Conservation (phyloP, 2,329 filamentous ascomycete species). For the Teratosphaeria epicoccoides region DNA sequence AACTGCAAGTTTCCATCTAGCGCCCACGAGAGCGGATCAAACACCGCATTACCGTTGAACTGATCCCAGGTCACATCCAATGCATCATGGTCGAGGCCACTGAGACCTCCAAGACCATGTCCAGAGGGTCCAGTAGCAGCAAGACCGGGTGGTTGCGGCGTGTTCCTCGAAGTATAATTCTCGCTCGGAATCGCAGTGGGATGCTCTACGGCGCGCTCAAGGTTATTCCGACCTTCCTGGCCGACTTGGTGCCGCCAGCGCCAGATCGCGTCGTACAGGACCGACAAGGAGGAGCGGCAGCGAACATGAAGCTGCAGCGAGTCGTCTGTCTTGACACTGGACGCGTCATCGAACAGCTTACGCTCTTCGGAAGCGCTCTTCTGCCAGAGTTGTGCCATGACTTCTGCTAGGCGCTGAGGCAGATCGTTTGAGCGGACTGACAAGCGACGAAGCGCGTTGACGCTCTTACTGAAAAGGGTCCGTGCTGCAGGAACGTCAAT, state of each 20-base stretch:
- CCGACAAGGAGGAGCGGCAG: constrained; percentile 73
- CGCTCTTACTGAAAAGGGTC: constrained; percentile 59
- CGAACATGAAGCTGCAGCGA: constrained; percentile 71
- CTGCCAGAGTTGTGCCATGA: constrained; percentile 84
- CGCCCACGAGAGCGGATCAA: constrained; percentile 75
- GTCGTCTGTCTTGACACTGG: constrained; percentile 41
- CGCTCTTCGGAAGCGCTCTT: constrained; percentile 30
- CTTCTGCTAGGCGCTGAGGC: constrained; percentile 66
- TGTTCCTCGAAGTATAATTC: constrained; percentile 15
- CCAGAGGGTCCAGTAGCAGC: neutral
- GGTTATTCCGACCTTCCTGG: constrained; percentile 34
- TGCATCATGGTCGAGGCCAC: constrained; percentile 32
- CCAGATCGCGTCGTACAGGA: constrained; percentile 78
- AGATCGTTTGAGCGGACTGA: constrained; percentile 71
- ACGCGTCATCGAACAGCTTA: constrained; percentile 14
- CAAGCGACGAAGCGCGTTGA: constrained; percentile 58
- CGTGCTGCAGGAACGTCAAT: constrained; percentile 59
- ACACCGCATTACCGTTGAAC: constrained; percentile 18
- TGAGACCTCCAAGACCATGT: constrained; percentile 8
- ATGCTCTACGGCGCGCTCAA: constrained; percentile 61
- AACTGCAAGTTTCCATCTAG: constrained; percentile 61
- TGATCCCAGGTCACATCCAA: constrained; percentile 20
- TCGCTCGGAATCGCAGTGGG: constrained; percentile 45
- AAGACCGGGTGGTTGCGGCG: constrained; percentile 13
- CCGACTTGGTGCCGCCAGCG: constrained; percentile 69